Evolutionary conservation across 2,329 filamentous ascomycete genomes (phyloP).

Genomic region (Alternaria consortialis): DNA sequence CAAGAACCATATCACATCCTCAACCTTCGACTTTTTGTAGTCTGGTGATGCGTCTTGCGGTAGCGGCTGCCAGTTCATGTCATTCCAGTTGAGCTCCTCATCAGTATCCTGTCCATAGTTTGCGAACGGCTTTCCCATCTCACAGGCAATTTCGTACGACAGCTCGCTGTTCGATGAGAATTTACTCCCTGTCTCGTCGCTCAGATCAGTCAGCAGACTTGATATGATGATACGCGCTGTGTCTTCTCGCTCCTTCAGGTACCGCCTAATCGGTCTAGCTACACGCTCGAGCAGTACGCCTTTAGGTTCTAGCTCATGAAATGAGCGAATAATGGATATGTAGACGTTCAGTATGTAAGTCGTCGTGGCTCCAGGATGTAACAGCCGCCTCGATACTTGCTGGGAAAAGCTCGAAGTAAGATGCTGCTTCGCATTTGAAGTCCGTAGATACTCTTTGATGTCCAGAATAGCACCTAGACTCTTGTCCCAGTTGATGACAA

Average conservation of each 20-base stretch:
- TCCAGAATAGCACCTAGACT: conserved; percentile 78
- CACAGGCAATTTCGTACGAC: conserved; percentile 70
- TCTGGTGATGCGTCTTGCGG: conserved; percentile 90
- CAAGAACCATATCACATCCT: conserved; percentile 90
- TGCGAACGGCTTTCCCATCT: conserved; percentile 69
- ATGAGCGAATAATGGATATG: conserved; percentile 80
- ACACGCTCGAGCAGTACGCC: conserved; percentile 80
- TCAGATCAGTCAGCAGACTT: conserved; percentile 72
- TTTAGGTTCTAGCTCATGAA: conserved; percentile 77
- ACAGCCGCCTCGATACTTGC: conserved; percentile 70
- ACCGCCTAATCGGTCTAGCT: conserved; percentile 76
- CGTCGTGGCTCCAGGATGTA: conserved; percentile 80
- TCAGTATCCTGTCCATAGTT: conserved; percentile 61
- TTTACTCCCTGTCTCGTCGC: conserved; percentile 55
- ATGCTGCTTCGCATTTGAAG: conserved; percentile 72
- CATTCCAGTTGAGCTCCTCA: conserved; percentile 84
- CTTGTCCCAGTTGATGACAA: conserved; percentile 77
- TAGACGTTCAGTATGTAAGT: conserved; percentile 79
- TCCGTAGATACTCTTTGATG: conserved; percentile 73
- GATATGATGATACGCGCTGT: conserved; percentile 80
- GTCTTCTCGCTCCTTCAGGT: conserved; percentile 78
- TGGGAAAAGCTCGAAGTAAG: conserved; percentile 75
- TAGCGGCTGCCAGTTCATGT: conserved; percentile 92
- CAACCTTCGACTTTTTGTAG: conserved; percentile 86
- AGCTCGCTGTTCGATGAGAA: conserved; percentile 70